Evolutionary conservation across 2,329 filamentous ascomycete genomes (phyloP), one percentile per base, ranked within the genome.

Genomic region (Sclerotinia minor): DNA sequence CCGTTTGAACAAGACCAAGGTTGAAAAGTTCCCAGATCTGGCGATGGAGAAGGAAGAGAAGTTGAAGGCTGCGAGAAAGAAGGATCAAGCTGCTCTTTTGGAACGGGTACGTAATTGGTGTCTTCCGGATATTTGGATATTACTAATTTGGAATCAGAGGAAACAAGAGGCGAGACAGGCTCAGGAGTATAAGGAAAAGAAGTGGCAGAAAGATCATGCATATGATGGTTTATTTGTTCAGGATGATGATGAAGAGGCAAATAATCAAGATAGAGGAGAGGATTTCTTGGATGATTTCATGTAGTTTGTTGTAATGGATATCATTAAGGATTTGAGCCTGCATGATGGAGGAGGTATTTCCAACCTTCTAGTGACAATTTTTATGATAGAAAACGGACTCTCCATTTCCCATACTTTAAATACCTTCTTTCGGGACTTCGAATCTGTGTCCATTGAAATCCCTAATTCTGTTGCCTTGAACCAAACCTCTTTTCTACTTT

Each of bases 131-230:
- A 24, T 29, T 60, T 13, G 9, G 24, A 44, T 8, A 52, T 26
- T 26, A 38, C 60, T 69, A 59, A 65, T 47, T 63, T 68, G 19
- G 44, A 17, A 54, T 17, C 52, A 92, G 90, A 89, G 86, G 79
- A 93, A 93, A 77, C 90, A 94, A 78, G 92, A 95, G 75, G 87
- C 86, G 0, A 82, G 83, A 49, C 78, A 93, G 58, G 86, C 88
- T 61, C 89, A 92, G 79, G 92, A 97, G 81, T 85, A 92, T 72
- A 91, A 92, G 79, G 90, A 96, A 79, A 87, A 94, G 80, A 96
- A 96, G 79, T 96, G 89, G 84, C 92, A 96, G 79, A 95, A 95
- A 80, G 93, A 97, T n/a, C 94, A 99, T 80, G 94, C 94, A 2
- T 99, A 99, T 79, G 95, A 98, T 77, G 93, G 97, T 58, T 80